These are phyloP conservation scores for Elongisporangium anandrum DNA, from an alignment of 352 stramenopile species.

Conservation along the genomic window DNA sequence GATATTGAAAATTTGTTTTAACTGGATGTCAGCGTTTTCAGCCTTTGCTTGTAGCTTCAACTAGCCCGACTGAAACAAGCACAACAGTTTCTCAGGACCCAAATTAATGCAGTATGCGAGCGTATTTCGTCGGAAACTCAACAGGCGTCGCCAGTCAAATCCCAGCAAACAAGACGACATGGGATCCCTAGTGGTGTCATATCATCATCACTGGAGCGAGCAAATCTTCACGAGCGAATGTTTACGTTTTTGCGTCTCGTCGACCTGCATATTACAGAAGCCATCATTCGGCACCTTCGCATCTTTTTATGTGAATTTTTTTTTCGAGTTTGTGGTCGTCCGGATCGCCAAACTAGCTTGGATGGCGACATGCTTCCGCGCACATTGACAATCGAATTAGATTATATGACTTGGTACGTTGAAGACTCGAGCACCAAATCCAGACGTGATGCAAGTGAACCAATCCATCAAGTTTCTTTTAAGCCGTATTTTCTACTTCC, in stretches of 20 bases:
- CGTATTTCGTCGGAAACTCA: slow-evolving; percentile 14
- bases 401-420: neutral
- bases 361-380: neutral
- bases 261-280: slow-evolving; percentile 38
- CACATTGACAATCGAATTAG: neutral
- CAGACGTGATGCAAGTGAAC: neutral
- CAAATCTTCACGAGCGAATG: slow-evolving; percentile 41
- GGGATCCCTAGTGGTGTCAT: neutral
- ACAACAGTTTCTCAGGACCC: neutral
- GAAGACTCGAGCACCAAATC: neutral
- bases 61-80: neutral
- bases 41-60: neutral
- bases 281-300: slow-evolving; percentile 32
- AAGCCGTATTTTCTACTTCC: neutral
- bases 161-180: neutral
- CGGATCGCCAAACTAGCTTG: neutral
- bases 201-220: slow-evolving; percentile 14
- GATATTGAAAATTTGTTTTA: neutral
- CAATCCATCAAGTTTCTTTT: neutral
- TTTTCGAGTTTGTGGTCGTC: slow-evolving; percentile 26
- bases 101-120: slow-evolving; percentile 16
- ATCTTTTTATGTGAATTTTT: slow-evolving; percentile 25
- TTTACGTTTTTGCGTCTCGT: slow-evolving; percentile 50
- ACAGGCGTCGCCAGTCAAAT: slow-evolving; percentile 12
- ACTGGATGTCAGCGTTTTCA: neutral